Base-by-base conservation (phyloP, 805 yeast genomes). In the Candida multigemmis region DNA sequence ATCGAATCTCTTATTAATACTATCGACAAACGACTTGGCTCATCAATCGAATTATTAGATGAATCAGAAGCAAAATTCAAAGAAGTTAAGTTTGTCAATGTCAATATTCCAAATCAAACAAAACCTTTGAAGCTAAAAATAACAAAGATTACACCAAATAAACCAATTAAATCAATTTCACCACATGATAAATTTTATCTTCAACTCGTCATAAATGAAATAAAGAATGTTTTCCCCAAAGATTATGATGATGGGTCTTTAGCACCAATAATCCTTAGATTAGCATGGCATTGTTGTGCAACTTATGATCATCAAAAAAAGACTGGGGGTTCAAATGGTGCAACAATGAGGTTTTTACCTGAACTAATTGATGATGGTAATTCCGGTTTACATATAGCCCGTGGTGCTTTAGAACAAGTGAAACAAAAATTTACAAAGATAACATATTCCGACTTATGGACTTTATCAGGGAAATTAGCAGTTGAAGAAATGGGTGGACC, bases 201-300 rank as follows among this genome's bases (percentile, higher is more conserved):
- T 14, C 29, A 28, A 3, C 14, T 30, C 12, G 55, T 65, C 5
- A 46, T 47, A 21, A 46, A 46, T 19, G 68, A 55, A 5, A 65
- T 68, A 14, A 39, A 35, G 24, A 42, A 44, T 10, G 37, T 42
- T 12, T 37, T 64, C 15, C 48, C 51, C 12, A 37, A 40, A 29
- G 43, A 65, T 12, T 76, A 70, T 45, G 87, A 79, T 41, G 77
- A 74, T 37, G 74, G 72, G 19, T 73, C 77, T 14, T 78, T 74
- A 35, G 91, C 87, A 1, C 95, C 94, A 7, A 73, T 78, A 10
- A 57, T 84, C 21, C 73, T 84, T 14, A 72, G 94, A 42, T 65
- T 82, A 30, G 80, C 94, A 15, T 84, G 94, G 94, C 94, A 84
- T 48, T 71, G 78, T 19, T 70, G 83, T 31, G 94, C 93, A n/a